Evolutionary conservation across 2,329 filamentous ascomycete species (phyloP).

Genomic region (Verticillium alfalfae): DNA sequence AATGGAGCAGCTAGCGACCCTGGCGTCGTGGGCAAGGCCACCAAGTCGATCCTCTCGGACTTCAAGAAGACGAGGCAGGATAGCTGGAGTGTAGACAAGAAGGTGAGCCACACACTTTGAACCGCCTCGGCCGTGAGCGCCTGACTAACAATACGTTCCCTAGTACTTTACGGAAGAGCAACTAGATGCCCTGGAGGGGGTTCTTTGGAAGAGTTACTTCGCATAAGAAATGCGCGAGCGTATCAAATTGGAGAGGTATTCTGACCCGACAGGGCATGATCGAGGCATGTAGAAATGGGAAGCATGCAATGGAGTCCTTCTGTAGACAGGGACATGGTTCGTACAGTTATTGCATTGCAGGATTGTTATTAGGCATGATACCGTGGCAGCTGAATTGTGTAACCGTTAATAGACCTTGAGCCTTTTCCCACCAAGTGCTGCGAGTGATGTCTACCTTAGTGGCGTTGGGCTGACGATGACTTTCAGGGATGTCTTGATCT

Average conservation of each 20-base stretch:
- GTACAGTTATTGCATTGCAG: neutral
- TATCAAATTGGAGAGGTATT: neutral
- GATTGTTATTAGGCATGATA: neutral
- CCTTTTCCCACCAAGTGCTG: neutral
- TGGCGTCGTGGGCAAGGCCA: conserved; percentile 90
- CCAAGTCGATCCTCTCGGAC: conserved; percentile 88
- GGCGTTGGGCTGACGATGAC: no score
- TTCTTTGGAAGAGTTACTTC: conserved; percentile 99
- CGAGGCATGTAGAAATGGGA: neutral
- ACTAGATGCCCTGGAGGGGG: conserved; percentile 89
- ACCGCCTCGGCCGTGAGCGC: neutral
- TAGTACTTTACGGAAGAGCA: conserved; percentile 86
- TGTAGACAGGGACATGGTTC: neutral
- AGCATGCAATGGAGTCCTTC: neutral
- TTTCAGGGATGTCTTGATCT: no score
- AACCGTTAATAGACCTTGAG: neutral
- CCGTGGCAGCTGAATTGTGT: neutral
- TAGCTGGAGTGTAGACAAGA: conserved; percentile 96
- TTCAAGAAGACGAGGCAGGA: conserved; percentile 99
- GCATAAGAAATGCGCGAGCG: conserved; percentile 46
- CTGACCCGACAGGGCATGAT: no score
- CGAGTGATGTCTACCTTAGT: no score
- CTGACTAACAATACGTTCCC: conserved; percentile 18
- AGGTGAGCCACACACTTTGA: conserved; percentile 55
- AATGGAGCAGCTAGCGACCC: conserved; percentile 81